These are phyloP conservation scores for Nemania bipapillata DNA, from an alignment of 2,329 filamentous ascomycete species.

Conservation along the genomic window DNA sequence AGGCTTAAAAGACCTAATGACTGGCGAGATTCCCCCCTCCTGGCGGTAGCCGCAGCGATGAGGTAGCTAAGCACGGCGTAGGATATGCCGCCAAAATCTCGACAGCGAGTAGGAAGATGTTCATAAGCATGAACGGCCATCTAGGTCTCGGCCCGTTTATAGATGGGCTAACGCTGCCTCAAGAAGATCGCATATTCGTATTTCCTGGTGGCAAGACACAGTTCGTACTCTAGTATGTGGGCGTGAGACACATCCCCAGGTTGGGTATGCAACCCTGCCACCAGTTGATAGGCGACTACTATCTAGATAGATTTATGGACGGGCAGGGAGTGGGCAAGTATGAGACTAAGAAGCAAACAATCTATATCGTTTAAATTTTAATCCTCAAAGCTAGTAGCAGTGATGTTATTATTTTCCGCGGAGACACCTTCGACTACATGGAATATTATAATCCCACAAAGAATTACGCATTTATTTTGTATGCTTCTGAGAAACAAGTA, in stretches of 20 bases:
- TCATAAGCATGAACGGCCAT: slow-evolving; percentile 18
- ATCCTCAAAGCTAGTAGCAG: no score
- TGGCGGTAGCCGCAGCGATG: no score
- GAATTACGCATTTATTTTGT: no score
- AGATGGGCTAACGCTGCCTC: neutral
- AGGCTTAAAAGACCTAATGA: slow-evolving; percentile 7
- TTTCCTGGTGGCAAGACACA: slow-evolving; percentile 28
- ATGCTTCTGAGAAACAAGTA: no score
- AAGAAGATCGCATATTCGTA: slow-evolving; percentile 23
- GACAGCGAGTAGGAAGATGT: slow-evolving; percentile 19
- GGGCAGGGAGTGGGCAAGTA: slow-evolving; percentile 20
- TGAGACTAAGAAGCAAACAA: slow-evolving; percentile 19
- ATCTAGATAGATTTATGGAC: slow-evolving; percentile 26
- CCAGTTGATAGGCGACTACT: slow-evolving; percentile 26
- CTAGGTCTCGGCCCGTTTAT: slow-evolving; percentile 22
- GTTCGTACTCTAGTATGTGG: slow-evolving; percentile 23
- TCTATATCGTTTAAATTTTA: slow-evolving; percentile 22
- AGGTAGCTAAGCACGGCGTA: neutral
- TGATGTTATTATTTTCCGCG: neutral
- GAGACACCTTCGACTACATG: neutral
- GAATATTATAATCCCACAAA: neutral
- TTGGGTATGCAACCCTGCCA: slow-evolving; percentile 26
- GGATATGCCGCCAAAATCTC: slow-evolving; percentile 25
- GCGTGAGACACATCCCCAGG: slow-evolving; percentile 24
- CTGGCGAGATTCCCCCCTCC: neutral